Conservation (phyloP, 176 grass and related monocot species). For the Musa acuminata region DNA sequence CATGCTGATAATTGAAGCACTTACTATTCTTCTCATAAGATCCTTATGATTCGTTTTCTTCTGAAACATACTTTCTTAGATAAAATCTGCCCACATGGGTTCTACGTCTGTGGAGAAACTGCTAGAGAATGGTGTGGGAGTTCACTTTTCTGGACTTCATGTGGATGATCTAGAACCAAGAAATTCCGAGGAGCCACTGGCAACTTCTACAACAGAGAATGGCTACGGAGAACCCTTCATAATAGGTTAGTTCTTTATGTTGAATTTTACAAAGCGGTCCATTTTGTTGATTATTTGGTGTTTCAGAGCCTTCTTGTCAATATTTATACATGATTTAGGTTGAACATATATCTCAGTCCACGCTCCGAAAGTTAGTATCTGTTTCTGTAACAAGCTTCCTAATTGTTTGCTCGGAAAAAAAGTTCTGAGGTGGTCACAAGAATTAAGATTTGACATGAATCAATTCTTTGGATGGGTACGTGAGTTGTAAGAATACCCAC, state of each 20-base stretch:
- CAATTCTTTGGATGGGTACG: too few species aligned
- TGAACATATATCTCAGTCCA: not conserved
- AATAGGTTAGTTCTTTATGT: constrained; percentile 44
- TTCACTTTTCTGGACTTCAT: constrained; percentile 51
- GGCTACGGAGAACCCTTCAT: constrained; percentile 81
- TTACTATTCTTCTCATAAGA: not conserved
- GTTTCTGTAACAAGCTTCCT: too few species aligned
- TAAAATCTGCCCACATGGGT: constrained; percentile 39
- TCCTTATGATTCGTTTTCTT: not conserved
- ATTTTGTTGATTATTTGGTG: not conserved
- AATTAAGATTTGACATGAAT: too few species aligned
- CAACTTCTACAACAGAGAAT: constrained; percentile 46
- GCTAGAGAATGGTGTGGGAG: constrained; percentile 33
- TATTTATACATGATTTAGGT: not conserved
- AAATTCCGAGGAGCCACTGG: constrained; percentile 26
- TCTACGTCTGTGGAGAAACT: constrained; percentile 50
- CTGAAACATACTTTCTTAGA: not conserved
- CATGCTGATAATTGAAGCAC: not conserved
- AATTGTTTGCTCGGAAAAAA: too few species aligned
- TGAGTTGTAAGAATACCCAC: too few species aligned
- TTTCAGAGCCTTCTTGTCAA: not conserved
- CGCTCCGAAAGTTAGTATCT: not conserved
- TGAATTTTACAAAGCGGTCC: not conserved
- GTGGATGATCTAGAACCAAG: constrained; percentile 32
- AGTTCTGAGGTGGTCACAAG: too few species aligned